Percentiles rank a stretch among this genome's conserved stretches.
Evolutionary conservation across 2,329 filamentous ascomycete genomes (phyloP).

Genomic region (Alternaria alternata): DNA sequence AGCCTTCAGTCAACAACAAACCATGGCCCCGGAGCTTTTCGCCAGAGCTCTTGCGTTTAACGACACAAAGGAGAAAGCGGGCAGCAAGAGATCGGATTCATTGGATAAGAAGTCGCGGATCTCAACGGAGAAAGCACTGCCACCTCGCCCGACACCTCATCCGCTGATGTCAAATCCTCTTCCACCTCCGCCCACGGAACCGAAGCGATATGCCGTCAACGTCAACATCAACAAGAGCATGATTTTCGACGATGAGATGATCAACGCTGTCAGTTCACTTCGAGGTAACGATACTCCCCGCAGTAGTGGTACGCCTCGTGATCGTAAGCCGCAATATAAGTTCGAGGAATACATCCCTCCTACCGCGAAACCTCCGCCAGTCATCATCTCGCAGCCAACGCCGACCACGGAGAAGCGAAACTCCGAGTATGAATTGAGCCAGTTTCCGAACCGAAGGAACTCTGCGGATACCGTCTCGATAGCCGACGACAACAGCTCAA

Average conservation of each 20-base stretch:
- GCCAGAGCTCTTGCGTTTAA: slow-evolving; percentile 16
- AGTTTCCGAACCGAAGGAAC: slow-evolving; percentile 19
- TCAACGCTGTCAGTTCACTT: slow-evolving; percentile 24
- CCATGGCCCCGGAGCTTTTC: slow-evolving; percentile 22
- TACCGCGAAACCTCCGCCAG: slow-evolving; percentile 10
- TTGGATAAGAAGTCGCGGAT: slow-evolving; percentile 3
- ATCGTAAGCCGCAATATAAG: slow-evolving; percentile 29
- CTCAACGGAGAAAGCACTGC: slow-evolving; percentile 21
- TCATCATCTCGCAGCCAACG: slow-evolving; percentile 15
- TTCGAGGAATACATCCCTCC: slow-evolving; percentile 38
- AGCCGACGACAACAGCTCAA: slow-evolving; percentile 12
- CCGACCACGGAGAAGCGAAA: slow-evolving; percentile 13
- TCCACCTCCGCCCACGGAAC: slow-evolving; percentile 24
- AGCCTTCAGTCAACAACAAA: slow-evolving; percentile 19
- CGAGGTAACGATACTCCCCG: slow-evolving; percentile 21
- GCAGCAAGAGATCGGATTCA: slow-evolving; percentile 5
- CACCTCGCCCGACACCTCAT: slow-evolving; percentile 19
- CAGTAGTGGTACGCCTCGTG: slow-evolving; percentile 20
- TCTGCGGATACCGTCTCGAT: slow-evolving; percentile 10
- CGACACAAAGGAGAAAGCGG: slow-evolving; percentile 16
- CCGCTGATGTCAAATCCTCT: slow-evolving; percentile 24
- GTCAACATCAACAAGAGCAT: slow-evolving; percentile 42
- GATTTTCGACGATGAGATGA: slow-evolving; percentile 37
- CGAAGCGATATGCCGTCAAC: slow-evolving; percentile 33
- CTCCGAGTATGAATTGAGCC: slow-evolving; percentile 31